Percentiles rank a stretch among this genome's conserved stretches.
Conservation (phyloP, 805 yeast genomes). For the Starmerella apis region DNA sequence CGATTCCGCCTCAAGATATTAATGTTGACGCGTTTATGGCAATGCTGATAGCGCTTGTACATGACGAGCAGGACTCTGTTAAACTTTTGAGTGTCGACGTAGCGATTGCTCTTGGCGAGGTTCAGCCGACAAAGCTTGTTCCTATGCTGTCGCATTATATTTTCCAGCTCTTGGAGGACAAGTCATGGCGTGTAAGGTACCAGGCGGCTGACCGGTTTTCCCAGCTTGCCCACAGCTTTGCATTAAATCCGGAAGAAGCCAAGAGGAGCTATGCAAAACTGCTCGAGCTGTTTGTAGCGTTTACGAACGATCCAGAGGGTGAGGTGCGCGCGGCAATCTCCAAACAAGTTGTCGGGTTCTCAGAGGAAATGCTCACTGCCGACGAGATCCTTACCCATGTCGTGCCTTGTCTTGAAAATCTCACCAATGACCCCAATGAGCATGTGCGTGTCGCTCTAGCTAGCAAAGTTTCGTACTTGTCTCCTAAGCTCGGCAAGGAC, state of each 20-base stretch:
- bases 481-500: conserved; percentile 77
- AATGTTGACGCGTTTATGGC: conserved; percentile 40
- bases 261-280: conserved; percentile 46
- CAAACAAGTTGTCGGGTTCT: conserved; percentile 64
- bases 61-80: conserved; percentile 90
- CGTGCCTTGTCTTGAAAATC: conserved; percentile 69
- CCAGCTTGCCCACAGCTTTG: conserved; percentile 54
- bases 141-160: conserved; percentile 37
- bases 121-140: conserved; percentile 23
- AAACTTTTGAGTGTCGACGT: conserved; percentile 83
- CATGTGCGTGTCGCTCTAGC: conserved; percentile 90
- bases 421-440: conserved; percentile 86
- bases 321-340: conserved; percentile 94
- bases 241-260: conserved; percentile 30
- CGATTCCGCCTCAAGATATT: conserved; percentile 31
- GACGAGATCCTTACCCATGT: conserved; percentile 54
- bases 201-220: conserved; percentile 95
- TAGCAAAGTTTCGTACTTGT: conserved; percentile 71
- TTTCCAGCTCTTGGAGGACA: conserved; percentile 66
- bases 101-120: conserved; percentile 59
- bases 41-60: conserved; percentile 67
- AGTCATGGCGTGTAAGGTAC: conserved; percentile 96
- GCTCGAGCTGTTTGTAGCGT: conserved; percentile 58
- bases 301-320: conserved; percentile 87
- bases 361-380: conserved; percentile 30